Evolutionary conservation across 371 early-diverging fungal genomes (phyloP), one percentile per base, ranked within the genome.

Genomic region (Mortierella sp.): DNA sequence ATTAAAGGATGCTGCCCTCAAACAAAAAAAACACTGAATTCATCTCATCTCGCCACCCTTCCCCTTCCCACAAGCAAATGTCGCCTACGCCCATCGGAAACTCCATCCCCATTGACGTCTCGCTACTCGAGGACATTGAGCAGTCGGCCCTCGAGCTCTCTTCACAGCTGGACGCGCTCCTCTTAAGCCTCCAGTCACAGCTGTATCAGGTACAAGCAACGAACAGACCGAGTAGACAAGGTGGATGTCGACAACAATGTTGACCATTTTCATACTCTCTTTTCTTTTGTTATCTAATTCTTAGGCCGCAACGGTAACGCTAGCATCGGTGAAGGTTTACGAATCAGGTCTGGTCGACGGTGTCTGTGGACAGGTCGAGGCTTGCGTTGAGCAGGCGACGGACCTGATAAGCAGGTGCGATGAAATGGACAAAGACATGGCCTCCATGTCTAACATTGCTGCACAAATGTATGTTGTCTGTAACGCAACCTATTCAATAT

Each of bases 361-460:
- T 26, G 79, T 85, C 55, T 85, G 85, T 51, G 81, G 78, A 10
- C 81, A 85, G 44, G 75, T 85, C 19, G 67, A 72, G 14, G 75
- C 54, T 0, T 89, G 90, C 69, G 86, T 86, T 5, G 76, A 80
- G 26, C 82, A 86, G 34, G 89, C 89, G 0, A 87, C 88, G 16
- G 81, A 87, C 34, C 61, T 90, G 24, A 90, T 90, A 69, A 82
- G 88, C n/a, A 81, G 86, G 2, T 90, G 90, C 53, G 90, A 90
- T 55, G 90, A 90, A 74, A 80, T 90, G 75, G 90, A 90, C 82
- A 90, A 90, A 72, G 90, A 90, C 57, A 80, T 90, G 73, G 88
- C 82, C 14, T 86, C 88, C 19, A 78, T 89, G 14, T 73, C 75
- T 2, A 73, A 73, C 10, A 73, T 90, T 34, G 81, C 90, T 2